Conservation (phyloP, 257 asterid genomes). For the Fraxinus anomala region DNA sequence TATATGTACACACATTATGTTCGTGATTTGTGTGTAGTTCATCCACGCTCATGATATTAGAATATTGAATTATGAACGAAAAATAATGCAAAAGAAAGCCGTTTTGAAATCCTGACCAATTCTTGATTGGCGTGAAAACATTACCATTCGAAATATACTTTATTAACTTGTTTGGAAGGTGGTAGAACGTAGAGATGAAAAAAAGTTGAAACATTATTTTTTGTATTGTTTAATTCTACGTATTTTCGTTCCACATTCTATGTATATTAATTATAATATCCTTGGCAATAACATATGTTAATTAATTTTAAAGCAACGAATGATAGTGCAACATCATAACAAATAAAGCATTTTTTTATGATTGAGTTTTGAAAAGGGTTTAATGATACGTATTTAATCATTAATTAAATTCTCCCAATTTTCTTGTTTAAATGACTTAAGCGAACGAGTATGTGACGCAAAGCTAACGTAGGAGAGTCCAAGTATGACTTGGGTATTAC, state of each 20-base stretch:
- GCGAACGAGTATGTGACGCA: slow-evolving; percentile 30
- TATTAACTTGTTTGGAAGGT: background rate
- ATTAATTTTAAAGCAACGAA: background rate
- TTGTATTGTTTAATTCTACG: background rate
- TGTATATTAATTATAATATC: background rate
- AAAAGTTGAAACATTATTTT: background rate
- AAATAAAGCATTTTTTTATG: background rate
- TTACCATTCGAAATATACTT: too few species aligned
- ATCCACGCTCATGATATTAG: background rate
- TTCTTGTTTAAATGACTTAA: background rate
- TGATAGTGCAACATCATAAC: background rate
- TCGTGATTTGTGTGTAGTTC: background rate
- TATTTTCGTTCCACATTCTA: background rate
- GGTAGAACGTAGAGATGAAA: background rate
- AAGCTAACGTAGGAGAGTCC: slow-evolving; percentile 20
- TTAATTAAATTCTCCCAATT: background rate
- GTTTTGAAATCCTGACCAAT: too few species aligned
- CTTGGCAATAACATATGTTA: background rate
- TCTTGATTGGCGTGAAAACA: background rate
- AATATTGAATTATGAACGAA: too few species aligned
- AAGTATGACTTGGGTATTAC: too few species aligned
- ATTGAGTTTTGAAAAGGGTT: background rate
- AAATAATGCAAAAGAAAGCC: background rate
- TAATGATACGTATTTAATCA: background rate
- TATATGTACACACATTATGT: background rate